Evolutionary conservation across 148 eudicot species (phyloP).

Genomic region (Cornus florida): DNA sequence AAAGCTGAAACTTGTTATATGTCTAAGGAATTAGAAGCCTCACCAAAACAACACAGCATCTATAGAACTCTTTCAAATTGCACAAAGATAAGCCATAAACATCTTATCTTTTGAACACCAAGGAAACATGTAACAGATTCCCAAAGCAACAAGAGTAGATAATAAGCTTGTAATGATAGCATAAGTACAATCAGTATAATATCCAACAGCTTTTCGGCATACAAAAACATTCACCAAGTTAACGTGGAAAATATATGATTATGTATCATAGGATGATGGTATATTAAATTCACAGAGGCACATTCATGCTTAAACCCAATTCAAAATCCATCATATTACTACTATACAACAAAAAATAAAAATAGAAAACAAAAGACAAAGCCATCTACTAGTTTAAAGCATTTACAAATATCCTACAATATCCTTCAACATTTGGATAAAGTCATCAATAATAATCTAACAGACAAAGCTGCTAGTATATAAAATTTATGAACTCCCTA

Average conservation of each 20-base stretch:
- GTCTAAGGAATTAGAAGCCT: background rate
- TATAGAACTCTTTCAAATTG: background rate
- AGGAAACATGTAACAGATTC: background rate
- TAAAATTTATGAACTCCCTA: no score
- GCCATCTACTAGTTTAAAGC: background rate
- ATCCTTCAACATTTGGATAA: background rate
- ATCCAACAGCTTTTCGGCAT: background rate
- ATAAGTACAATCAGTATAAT: background rate
- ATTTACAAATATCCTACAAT: background rate
- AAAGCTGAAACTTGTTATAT: background rate
- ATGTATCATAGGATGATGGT: no score
- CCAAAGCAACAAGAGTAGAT: background rate
- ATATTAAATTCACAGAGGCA: no score
- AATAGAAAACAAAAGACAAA: no score
- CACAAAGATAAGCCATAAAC: background rate
- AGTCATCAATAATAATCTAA: background rate
- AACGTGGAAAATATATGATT: no score
- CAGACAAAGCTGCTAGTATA: background rate
- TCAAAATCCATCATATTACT: no score
- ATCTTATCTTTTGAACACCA: background rate
- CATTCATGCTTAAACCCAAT: no score
- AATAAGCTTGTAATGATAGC: background rate
- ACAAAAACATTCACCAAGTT: no score
- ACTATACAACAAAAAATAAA: no score
- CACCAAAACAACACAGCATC: background rate